phyloP scores from a whole-genome alignment of 2,329 filamentous ascomycete genomes.

The Trichoderma aggressivum region DNA sequence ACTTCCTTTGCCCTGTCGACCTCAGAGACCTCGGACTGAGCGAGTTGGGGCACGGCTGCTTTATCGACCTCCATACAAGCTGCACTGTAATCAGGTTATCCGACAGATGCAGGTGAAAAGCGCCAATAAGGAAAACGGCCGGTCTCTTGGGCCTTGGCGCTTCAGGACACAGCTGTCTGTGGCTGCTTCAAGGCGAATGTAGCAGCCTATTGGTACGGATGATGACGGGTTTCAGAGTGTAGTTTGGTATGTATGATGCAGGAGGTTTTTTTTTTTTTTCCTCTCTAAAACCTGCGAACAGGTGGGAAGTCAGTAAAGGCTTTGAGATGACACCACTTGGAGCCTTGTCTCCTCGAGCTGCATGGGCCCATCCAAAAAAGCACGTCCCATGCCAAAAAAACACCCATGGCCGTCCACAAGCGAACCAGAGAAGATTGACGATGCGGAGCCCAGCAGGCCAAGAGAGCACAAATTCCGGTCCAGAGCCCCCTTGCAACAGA shows the following conservation, averaged over 20 bases:
- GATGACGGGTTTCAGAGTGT: conserved; percentile 11
- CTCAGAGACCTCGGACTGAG: conserved; percentile 25
- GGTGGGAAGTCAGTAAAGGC: conserved; percentile 33
- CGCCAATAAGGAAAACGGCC: conserved; percentile 20
- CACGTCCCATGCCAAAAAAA: conserved; percentile 18
- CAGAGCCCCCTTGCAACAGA: conserved; percentile 25
- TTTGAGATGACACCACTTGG: conserved; percentile 25
- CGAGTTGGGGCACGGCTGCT: conserved; percentile 32
- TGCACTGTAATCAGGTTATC: conserved; percentile 31
- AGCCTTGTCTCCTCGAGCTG: conserved; percentile 16
- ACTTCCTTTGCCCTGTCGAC: conserved; percentile 36
- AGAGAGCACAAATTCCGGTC: conserved; percentile 23
- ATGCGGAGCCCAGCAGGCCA: conserved; percentile 19
- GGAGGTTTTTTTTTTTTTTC: conserved; percentile 31
- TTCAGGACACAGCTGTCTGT: conserved; percentile 17
- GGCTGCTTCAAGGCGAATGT: conserved; percentile 15
- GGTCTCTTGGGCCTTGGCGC: conserved; percentile 22
- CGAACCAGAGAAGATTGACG: conserved; percentile 19
- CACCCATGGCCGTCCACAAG: conserved; percentile 17
- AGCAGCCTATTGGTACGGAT: conserved; percentile 19
- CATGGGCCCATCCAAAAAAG: conserved; percentile 17
- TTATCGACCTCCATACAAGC: conserved; percentile 34
- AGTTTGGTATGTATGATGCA: conserved; percentile 31
- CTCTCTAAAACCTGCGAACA: conserved; percentile 31
- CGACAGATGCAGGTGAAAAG: conserved; percentile 32